Conservation (phyloP, 2,329 filamentous ascomycete species). For the Pezicula carpinea region DNA sequence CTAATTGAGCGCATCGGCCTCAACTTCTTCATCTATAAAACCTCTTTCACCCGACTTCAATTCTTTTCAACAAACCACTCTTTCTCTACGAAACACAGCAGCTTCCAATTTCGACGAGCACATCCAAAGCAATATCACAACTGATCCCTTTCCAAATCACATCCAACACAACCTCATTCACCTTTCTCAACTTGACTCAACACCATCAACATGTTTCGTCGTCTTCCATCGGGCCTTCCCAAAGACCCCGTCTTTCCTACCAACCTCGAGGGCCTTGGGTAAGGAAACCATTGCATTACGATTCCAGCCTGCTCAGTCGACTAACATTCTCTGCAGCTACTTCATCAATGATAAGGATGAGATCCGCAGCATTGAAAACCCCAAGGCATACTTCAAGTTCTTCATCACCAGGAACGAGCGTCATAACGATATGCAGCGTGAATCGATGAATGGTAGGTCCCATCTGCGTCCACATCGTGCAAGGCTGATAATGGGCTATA, state of each 20-base stretch:
- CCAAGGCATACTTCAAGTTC: slow-evolving; percentile 69
- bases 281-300: slow-evolving; percentile 20
- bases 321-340: slow-evolving; percentile 49
- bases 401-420: slow-evolving; percentile 69
- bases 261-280: slow-evolving; percentile 71
- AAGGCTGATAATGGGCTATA: slow-evolving; percentile 28
- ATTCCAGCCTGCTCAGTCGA: slow-evolving; percentile 4
- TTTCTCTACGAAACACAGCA: no score
- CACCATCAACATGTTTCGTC: slow-evolving; percentile 64
- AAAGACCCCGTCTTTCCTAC: slow-evolving; percentile 61
- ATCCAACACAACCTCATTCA: no score
- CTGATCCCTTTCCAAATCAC: no score
- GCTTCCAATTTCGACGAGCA: no score
- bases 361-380: slow-evolving; percentile 64
- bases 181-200: neutral
- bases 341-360: slow-evolving; percentile 74
- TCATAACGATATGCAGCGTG: slow-evolving; percentile 70
- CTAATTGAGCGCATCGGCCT: no score
- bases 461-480: neutral
- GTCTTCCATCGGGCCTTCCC: slow-evolving; percentile 64
- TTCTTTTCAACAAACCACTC: no score
- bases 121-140: no score
- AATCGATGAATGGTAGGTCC: slow-evolving; percentile 66
- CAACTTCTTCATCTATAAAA: no score
- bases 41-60: no score